These are phyloP conservation scores for Talaromyces amestolkiae DNA, from an alignment of 2,329 filamentous ascomycete species.

Conservation along the genomic window DNA sequence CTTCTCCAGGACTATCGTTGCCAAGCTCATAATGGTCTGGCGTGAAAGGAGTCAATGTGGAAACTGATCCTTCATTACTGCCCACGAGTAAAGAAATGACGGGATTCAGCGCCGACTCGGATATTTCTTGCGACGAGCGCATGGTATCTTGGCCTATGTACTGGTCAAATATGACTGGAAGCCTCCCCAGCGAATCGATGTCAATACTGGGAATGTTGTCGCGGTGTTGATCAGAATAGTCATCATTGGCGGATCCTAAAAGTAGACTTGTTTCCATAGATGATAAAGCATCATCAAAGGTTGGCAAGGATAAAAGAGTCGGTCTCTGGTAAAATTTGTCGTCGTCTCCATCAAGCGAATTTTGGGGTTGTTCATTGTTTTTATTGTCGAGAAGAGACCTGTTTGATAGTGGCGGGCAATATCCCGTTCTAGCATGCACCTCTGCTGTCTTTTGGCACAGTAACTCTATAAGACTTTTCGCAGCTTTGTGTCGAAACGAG, in stretches of 20 bases:
- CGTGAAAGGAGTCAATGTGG: neutral
- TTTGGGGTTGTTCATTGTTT: neutral
- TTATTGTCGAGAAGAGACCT: neutral
- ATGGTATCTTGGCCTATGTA: neutral
- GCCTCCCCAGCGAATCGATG: neutral
- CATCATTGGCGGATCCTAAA: neutral
- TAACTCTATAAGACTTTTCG: constrained; percentile 24
- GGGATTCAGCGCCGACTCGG: neutral
- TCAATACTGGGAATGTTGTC: neutral
- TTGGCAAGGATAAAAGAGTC: neutral
- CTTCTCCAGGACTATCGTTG: neutral
- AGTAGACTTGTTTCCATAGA: neutral
- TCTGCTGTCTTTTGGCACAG: constrained; percentile 28
- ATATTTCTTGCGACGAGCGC: neutral
- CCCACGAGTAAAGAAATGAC: neutral
- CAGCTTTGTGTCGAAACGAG: constrained; percentile 24
- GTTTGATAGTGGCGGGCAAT: neutral
- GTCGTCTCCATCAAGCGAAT: neutral
- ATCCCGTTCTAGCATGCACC: constrained; percentile 17
- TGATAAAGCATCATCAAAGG: neutral
- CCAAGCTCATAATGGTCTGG: neutral
- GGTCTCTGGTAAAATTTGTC: neutral
- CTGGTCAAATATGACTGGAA: neutral
- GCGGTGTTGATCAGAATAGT: neutral
- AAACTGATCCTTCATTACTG: neutral